Base-by-base conservation (phyloP, 192 early-diverging fungal species). In the Spinellus fusiger region DNA sequence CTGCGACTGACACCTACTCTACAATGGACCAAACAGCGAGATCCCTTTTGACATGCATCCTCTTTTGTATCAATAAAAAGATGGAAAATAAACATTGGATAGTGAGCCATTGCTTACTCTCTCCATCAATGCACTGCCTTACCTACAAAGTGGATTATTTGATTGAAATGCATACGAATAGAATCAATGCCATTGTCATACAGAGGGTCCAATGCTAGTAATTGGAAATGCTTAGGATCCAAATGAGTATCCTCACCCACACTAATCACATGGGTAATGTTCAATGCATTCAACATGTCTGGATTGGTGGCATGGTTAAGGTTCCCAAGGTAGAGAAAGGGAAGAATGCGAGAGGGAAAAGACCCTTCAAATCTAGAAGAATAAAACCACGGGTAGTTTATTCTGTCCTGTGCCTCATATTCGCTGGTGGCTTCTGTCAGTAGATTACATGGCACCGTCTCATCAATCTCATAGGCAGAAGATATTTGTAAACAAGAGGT, bases 261-360 rank as follows among this genome's bases (percentile, higher is more conserved):
- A 33, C 77, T 80, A 3, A 84, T 52, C 0, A 84, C 75, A 60
- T 84, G 79, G 0, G 65, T 73, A 13, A 84, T 80, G n/a, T 76
- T 75, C 1, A 84, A 49, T 10, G 66, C 68, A 56, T 77, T 75
- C 3, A 84, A 59, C 64, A 84, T 69, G 0, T 68, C 73, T 18
- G 76, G 78, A 58, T 84, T 84, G n/a, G 80, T 80, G 1, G 82
- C 80, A 67, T 84, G 82, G 29, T 79, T 79, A n/a, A 84, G 59
- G 52, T 84, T 84, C 1, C 82, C 82, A 1, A 84, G 61, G 56
- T 84, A 84, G 8, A 84, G 50, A 46, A 81, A 84, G 0, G 80
- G 78, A 25, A 84, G 49, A 32, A 84, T 81, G 20, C 78, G 60
- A 0, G 80, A 81, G 0, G 82, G 82, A 65, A 84, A 84, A 4